These are phyloP conservation scores for Ceratobasidium papillatum DNA, from an alignment of 1,284 basidiomycete genomes.

Conservation along the genomic window DNA sequence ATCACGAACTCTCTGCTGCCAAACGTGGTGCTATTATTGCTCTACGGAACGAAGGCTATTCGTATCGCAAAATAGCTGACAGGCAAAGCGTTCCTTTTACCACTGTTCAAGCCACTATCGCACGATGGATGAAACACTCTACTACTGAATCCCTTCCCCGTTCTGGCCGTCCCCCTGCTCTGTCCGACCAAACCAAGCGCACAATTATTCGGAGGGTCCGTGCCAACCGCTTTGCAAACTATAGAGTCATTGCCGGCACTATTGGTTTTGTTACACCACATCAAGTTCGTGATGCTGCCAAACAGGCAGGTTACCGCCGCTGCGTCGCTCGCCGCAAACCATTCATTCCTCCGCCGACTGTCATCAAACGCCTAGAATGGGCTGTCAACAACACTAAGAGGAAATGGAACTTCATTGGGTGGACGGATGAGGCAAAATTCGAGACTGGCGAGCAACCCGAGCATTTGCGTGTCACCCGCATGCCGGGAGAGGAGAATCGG, in stretches of 20 bases:
- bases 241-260: neutral
- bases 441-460: neutral
- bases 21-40: neutral
- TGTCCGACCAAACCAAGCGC: neutral
- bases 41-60: neutral
- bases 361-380: neutral
- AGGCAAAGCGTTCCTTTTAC: neutral
- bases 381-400: neutral
- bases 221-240: neutral
- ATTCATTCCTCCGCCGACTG: neutral
- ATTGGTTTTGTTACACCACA: neutral
- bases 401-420: neutral
- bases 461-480: neutral
- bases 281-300: neutral
- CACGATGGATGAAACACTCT: neutral
- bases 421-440: slow-evolving; percentile 6
- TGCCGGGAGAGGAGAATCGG: neutral
- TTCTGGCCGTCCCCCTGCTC: neutral
- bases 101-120: neutral
- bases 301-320: neutral
- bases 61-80: neutral
- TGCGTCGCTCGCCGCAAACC: slow-evolving; percentile 2
- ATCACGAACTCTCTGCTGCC: neutral
- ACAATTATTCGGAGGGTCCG: neutral
- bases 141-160: neutral